Evolutionary conservation across 441 rosid genomes (phyloP).

Genomic region (Breynia disticha): DNA sequence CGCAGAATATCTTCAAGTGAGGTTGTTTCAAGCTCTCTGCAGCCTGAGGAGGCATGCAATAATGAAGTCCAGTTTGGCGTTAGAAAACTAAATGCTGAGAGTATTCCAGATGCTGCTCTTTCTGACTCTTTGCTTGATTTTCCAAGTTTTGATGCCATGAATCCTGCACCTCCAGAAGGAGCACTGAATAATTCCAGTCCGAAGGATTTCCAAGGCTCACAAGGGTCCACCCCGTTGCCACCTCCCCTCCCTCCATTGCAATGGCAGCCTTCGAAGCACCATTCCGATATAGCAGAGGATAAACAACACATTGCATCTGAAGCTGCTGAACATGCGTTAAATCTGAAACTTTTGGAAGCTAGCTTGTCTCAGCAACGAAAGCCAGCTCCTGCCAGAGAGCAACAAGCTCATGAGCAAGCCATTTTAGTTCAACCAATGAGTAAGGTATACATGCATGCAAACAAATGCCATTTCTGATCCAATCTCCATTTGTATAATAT

Average conservation of each 20-base stretch:
- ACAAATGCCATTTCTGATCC: no score
- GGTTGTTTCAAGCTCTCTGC: slow-evolving; percentile 31
- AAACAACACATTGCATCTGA: slow-evolving; percentile 26
- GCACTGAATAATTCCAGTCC: slow-evolving; percentile 11
- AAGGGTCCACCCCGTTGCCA: slow-evolving; percentile 41
- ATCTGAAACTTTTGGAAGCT: slow-evolving; percentile 23
- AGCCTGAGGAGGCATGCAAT: slow-evolving; percentile 17
- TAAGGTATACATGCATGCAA: slow-evolving; percentile 31
- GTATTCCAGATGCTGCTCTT: slow-evolving; percentile 29
- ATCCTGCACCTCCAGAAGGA: slow-evolving; percentile 22
- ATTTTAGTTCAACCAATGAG: slow-evolving; percentile 26
- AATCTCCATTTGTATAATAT: background rate
- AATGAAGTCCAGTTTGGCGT: slow-evolving; percentile 13
- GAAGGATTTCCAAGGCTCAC: slow-evolving; percentile 22
- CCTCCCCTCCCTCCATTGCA: slow-evolving; percentile 75
- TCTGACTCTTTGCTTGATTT: slow-evolving; percentile 35
- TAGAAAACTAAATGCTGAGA: slow-evolving; percentile 19
- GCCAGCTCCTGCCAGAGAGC: slow-evolving; percentile 31
- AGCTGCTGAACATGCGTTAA: slow-evolving; percentile 23
- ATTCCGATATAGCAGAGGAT: slow-evolving; percentile 24
- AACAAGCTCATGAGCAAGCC: slow-evolving; percentile 22
- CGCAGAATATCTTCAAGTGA: slow-evolving; percentile 29
- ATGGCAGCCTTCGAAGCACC: slow-evolving; percentile 44
- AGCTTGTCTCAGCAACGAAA: slow-evolving; percentile 21
- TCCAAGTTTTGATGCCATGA: slow-evolving; percentile 42